Percentiles rank a stretch among this genome's conserved stretches.
phyloP scores from a whole-genome alignment of 805 yeast genomes.

The Pichia kluyveri region DNA sequence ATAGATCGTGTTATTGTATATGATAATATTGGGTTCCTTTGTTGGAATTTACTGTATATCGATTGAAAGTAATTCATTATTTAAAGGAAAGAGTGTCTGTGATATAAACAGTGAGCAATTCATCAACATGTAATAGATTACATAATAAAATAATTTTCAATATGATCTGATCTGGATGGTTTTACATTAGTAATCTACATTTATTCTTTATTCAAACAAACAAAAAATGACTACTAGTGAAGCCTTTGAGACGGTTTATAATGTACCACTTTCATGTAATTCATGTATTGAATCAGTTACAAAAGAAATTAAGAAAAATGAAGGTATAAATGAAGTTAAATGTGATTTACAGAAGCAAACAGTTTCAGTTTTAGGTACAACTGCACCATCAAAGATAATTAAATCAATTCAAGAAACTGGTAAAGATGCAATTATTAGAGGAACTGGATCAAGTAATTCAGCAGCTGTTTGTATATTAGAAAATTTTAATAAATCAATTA shows the following conservation, averaged over 20 bases:
- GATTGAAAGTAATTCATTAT: neutral
- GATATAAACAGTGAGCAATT: too few species aligned
- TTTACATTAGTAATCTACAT: too few species aligned
- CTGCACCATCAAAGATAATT: constrained; percentile 71
- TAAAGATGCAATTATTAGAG: constrained; percentile 84
- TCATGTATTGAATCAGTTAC: constrained; percentile 57
- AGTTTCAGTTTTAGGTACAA: constrained; percentile 58
- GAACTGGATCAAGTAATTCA: constrained; percentile 77
- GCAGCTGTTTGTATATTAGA: constrained; percentile 92
- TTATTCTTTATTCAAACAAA: too few species aligned
- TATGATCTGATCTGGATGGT: too few species aligned
- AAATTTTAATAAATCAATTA: constrained; percentile 35
- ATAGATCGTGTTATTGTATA: constrained; percentile 26
- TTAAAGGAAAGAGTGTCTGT: too few species aligned
- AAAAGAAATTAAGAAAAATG: constrained; percentile 40
- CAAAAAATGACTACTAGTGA: neutral
- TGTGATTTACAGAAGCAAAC: constrained; percentile 51
- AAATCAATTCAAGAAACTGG: constrained; percentile 64
- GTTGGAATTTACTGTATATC: neutral
- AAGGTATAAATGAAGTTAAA: constrained; percentile 42
- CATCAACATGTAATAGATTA: too few species aligned
- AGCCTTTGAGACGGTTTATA: constrained; percentile 49
- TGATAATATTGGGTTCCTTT: constrained; percentile 12
- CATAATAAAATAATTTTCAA: too few species aligned
- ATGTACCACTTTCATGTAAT: constrained; percentile 77